A percentile compares a stretch with the other conserved stretches of the same genome.
Evolutionary conservation across 805 yeast genomes (phyloP).

Genomic region (Teunomyces cretensis): DNA sequence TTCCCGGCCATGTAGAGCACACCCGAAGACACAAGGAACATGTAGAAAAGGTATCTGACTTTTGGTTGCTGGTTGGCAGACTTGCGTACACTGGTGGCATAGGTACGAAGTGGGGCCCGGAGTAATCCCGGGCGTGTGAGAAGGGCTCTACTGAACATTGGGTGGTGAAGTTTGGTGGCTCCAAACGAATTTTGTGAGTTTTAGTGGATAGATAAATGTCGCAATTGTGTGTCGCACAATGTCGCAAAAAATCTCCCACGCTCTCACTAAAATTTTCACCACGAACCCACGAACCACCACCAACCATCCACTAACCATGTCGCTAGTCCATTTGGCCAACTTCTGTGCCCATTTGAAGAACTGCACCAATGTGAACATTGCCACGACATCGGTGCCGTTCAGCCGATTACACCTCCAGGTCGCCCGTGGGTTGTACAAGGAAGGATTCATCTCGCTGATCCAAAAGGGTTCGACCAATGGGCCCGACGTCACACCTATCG

Average conservation of each 20-base stretch:
- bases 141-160: background rate
- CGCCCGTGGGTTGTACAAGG: constrained; percentile 80
- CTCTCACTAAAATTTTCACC: background rate
- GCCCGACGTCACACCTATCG: constrained; percentile 75
- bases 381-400: constrained; percentile 80
- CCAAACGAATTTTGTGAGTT: background rate
- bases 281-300: background rate
- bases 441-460: constrained; percentile 82
- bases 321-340: constrained; percentile 80
- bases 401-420: constrained; percentile 80
- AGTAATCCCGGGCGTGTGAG: constrained; percentile 3
- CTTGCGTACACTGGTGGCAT: constrained; percentile 3
- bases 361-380: constrained; percentile 70
- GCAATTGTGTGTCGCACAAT: background rate
- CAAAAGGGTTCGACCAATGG: constrained; percentile 83
- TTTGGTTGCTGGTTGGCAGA: constrained; percentile 21
- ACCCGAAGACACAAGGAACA: constrained; percentile 33
- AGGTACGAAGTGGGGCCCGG: constrained; percentile 5
- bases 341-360: constrained; percentile 88
- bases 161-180: background rate
- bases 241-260: background rate
- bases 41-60: constrained; percentile 36
- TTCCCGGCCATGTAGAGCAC: constrained; percentile 30
- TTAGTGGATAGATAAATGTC: background rate
- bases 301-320: constrained; percentile 48